These are phyloP conservation scores for Boechera divaricarpa DNA, from an alignment of 345 rosid species.

Conservation along the genomic window DNA sequence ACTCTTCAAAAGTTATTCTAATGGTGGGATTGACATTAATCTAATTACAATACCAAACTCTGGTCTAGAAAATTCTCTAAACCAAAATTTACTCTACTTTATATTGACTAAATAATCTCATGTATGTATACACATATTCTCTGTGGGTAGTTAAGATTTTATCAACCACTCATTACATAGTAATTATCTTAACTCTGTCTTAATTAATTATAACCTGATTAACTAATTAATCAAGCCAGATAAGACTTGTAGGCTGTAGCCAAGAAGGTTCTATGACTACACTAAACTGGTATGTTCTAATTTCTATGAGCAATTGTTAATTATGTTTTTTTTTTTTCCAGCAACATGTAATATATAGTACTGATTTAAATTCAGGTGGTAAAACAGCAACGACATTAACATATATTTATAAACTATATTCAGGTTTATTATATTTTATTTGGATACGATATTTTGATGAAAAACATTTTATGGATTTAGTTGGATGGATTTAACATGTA, in stretches of 20 bases:
- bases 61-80: background rate
- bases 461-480: no score
- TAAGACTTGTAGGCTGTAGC: background rate
- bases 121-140: conserved; percentile 10
- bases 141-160: conserved; percentile 19
- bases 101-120: conserved; percentile 8
- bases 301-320: background rate
- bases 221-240: conserved; percentile 12
- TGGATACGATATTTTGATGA: background rate
- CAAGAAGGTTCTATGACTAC: conserved; percentile 4
- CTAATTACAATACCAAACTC: conserved; percentile 3
- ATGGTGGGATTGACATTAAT: conserved; percentile 22
- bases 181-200: no score
- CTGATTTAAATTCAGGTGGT: no score
- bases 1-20: background rate
- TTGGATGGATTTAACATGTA: no score
- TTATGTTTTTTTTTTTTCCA: background rate
- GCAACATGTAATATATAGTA: background rate
- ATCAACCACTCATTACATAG: conserved; percentile 13
- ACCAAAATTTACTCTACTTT: background rate
- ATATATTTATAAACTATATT: no score
- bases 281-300: background rate
- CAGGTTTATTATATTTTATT: background rate
- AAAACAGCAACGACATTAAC: no score
- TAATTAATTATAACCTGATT: background rate